These are phyloP conservation scores for Pythium coloratum DNA, from an alignment of 352 stramenopile species.

Conservation along the genomic window DNA sequence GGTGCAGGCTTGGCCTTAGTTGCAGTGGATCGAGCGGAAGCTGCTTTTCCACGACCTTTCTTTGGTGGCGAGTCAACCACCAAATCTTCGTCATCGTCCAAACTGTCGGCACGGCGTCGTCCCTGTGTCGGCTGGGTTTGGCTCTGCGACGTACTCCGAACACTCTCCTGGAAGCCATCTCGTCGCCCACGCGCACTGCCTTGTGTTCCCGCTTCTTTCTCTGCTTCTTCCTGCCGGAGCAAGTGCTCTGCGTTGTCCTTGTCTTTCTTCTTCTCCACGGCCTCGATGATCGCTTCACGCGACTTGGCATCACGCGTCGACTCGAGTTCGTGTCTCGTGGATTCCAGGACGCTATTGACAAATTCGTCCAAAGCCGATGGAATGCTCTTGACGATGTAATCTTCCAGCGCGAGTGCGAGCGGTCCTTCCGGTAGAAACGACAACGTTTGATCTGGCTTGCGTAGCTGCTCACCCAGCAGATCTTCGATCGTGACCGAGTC, in stretches of 20 bases:
- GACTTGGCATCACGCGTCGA: constrained; percentile 50
- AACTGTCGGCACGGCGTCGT: constrained; percentile 11
- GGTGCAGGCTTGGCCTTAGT: constrained; percentile 4
- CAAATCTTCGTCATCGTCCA: constrained; percentile 28
- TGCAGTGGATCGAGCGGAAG: background rate
- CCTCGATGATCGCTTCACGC: constrained; percentile 58
- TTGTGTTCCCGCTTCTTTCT: constrained; percentile 18
- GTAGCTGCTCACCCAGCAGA: constrained; percentile 65
- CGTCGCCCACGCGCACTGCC: constrained; percentile 1
- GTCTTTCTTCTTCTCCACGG: constrained; percentile 73
- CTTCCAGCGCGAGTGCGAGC: constrained; percentile 67
- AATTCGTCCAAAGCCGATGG: constrained; percentile 77
- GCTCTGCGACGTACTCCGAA: constrained; percentile 12
- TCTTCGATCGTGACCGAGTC: constrained; percentile 78
- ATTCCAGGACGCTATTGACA: constrained; percentile 61
- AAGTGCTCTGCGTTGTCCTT: constrained; percentile 49
- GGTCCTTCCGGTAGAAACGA: constrained; percentile 73
- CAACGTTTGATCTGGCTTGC: constrained; percentile 65
- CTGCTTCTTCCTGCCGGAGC: constrained; percentile 52
- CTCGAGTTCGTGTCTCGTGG: constrained; percentile 68
- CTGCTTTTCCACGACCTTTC: constrained; percentile 3
- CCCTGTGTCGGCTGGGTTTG: constrained; percentile 20
- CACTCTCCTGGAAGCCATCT: constrained; percentile 18
- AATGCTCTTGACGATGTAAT: constrained; percentile 85
- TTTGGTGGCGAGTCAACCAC: constrained; percentile 16